phyloP scores from a whole-genome alignment of 768 basidiomycete species.

The Lactarius hatsudake region DNA sequence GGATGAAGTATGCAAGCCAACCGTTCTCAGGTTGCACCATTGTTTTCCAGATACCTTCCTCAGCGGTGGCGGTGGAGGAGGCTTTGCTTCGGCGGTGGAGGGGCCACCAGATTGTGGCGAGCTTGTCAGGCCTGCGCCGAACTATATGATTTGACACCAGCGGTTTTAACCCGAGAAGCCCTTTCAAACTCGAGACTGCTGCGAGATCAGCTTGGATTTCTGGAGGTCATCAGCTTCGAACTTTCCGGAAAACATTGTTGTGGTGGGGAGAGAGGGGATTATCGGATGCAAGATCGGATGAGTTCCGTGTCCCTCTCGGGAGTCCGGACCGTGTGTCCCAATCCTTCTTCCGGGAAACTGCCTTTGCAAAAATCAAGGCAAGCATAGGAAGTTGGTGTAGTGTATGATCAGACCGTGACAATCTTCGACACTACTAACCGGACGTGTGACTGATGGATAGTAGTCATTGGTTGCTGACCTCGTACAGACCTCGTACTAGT shows the following conservation, averaged over 20 bases:
- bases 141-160: constrained; percentile 13
- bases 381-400: no score
- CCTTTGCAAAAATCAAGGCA: no score
- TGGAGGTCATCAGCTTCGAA: not conserved
- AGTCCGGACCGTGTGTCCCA: no score
- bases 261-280: no score
- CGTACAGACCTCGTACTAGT: no score
- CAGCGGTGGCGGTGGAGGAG: constrained; percentile 6
- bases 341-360: no score
- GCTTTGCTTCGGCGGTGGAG: not conserved
- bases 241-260: constrained; percentile 21
- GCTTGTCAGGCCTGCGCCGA: constrained; percentile 4
- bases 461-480: no score
- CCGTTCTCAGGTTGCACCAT: not conserved
- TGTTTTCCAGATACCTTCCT: not conserved
- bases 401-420: no score
- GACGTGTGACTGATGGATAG: no score
- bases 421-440: no score
- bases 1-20: not conserved
- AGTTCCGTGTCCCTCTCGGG: no score
- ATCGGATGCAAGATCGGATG: no score
- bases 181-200: constrained; percentile 17
- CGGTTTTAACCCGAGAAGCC: constrained; percentile 12
- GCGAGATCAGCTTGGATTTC: not conserved
- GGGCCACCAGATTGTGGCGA: not conserved